A percentile compares a stretch with the other conserved stretches of the same genome.
phyloP scores from a whole-genome alignment of 371 early-diverging fungal species.

The Mortierella sp. region DNA sequence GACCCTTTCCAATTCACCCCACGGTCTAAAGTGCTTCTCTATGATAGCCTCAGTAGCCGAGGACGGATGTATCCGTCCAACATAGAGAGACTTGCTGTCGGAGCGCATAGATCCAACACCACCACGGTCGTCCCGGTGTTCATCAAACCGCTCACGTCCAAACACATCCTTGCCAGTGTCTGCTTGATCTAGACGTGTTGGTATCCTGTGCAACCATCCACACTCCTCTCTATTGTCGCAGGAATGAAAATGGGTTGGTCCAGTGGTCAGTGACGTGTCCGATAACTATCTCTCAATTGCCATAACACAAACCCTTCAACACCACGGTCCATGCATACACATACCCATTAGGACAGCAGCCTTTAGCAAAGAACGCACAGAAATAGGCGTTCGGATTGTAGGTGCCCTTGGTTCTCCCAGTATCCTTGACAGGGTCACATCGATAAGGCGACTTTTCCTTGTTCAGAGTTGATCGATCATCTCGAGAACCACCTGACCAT shows the following conservation, averaged over 20 bases:
- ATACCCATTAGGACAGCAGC: constrained; percentile 82
- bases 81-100: constrained; percentile 82
- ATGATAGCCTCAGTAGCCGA: constrained; percentile 72
- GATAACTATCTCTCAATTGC: not conserved
- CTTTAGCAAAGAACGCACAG: constrained; percentile 89
- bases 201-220: constrained; percentile 84
- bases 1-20: constrained; percentile 82
- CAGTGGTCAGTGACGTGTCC: not conserved
- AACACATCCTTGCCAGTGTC: constrained; percentile 85
- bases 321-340: constrained; percentile 2
- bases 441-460: constrained; percentile 72
- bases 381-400: constrained; percentile 76
- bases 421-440: constrained; percentile 76
- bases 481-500: constrained; percentile 67
- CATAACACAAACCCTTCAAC: not conserved
- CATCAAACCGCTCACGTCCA: constrained; percentile 85
- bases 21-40: constrained; percentile 79
- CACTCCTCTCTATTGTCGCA: constrained; percentile 59
- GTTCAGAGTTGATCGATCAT: constrained; percentile 7
- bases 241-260: not conserved
- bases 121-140: constrained; percentile 90
- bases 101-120: constrained; percentile 89
- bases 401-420: constrained; percentile 81
- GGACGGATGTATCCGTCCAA: constrained; percentile 77
- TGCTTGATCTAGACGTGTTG: constrained; percentile 71